These are phyloP conservation scores for Adansonia madagascariensis DNA, from an alignment of 441 rosid species.

Conservation along the genomic window DNA sequence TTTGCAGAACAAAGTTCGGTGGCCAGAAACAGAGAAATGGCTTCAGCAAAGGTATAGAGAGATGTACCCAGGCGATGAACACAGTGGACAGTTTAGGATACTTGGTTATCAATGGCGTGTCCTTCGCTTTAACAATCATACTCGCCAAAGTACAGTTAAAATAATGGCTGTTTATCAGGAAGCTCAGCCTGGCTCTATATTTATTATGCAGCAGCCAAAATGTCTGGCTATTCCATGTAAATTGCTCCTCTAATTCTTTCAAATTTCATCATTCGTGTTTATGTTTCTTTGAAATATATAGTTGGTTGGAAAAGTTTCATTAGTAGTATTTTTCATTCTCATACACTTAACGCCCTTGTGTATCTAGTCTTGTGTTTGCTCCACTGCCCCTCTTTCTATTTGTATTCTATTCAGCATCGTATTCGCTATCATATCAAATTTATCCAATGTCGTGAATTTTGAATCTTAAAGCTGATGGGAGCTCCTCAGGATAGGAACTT, in stretches of 20 bases:
- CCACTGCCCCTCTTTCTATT: background rate
- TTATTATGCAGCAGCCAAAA: slow-evolving; percentile 75
- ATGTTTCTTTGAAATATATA: background rate
- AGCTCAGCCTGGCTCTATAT: slow-evolving; percentile 52
- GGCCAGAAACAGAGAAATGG: slow-evolving; percentile 81
- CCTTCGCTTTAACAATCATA: slow-evolving; percentile 74
- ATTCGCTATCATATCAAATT: background rate
- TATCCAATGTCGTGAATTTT: background rate
- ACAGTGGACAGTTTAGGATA: slow-evolving; percentile 46
- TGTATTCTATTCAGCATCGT: background rate
- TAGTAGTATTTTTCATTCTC: background rate
- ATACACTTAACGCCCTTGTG: background rate
- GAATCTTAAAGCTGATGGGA: background rate
- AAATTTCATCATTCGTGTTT: slow-evolving; percentile 5
- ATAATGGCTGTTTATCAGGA: slow-evolving; percentile 69
- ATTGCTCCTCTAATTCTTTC: slow-evolving; percentile 17
- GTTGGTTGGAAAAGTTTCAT: background rate
- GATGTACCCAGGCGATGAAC: slow-evolving; percentile 40
- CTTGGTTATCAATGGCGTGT: slow-evolving; percentile 90
- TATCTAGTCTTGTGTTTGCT: slow-evolving; percentile 7
- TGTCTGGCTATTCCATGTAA: slow-evolving; percentile 90
- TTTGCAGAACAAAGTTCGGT: slow-evolving; percentile 56
- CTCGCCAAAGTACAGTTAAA: slow-evolving; percentile 85
- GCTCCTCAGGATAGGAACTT: background rate
- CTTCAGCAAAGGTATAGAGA: slow-evolving; percentile 60